phyloP scores from a whole-genome alignment of 805 yeast genomes.

The Wickerhamomyces rabaulensis region DNA sequence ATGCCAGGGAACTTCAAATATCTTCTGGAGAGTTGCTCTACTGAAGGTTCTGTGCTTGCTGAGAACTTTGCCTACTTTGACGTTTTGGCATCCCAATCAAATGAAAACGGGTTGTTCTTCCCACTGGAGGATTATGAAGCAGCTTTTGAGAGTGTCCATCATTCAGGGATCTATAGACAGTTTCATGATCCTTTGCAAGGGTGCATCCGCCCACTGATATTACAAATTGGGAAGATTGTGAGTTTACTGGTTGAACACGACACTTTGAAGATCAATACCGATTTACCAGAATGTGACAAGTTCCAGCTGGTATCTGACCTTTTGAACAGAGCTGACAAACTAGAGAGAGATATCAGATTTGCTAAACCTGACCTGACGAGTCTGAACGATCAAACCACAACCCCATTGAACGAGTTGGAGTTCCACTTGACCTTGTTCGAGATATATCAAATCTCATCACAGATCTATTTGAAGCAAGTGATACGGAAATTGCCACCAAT shows the following conservation, averaged over 20 bases:
- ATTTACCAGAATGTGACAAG: conserved; percentile 15
- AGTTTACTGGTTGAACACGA: conserved; percentile 18
- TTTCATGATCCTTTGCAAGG: conserved; percentile 21
- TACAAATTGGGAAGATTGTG: conserved; percentile 21
- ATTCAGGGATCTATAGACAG: conserved; percentile 1
- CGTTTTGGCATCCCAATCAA: conserved; percentile 22
- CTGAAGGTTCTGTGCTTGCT: conserved; percentile 20
- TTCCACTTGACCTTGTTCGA: conserved; percentile 56
- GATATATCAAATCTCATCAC: conserved; percentile 49
- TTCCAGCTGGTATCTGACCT: conserved; percentile 13
- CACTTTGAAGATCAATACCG: conserved; percentile 4
- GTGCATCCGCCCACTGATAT: conserved; percentile 18
- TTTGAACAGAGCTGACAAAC: conserved; percentile 21
- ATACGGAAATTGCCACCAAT: conserved; percentile 46
- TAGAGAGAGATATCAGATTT: conserved; percentile 38
- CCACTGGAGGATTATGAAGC: conserved; percentile 17
- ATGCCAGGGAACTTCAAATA: conserved; percentile 19
- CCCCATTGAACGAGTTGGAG: conserved; percentile 39
- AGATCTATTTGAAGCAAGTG: conserved; percentile 49
- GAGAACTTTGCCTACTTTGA: conserved; percentile 19
- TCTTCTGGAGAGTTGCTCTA: conserved; percentile 7
- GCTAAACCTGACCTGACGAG: conserved; percentile 43
- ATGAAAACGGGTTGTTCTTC: conserved; percentile 25
- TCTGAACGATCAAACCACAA: conserved; percentile 18
- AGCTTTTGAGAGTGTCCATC: conserved; percentile 3